Conservation (phyloP, 768 basidiomycete species). For the Gautieria morchelliformis region DNA sequence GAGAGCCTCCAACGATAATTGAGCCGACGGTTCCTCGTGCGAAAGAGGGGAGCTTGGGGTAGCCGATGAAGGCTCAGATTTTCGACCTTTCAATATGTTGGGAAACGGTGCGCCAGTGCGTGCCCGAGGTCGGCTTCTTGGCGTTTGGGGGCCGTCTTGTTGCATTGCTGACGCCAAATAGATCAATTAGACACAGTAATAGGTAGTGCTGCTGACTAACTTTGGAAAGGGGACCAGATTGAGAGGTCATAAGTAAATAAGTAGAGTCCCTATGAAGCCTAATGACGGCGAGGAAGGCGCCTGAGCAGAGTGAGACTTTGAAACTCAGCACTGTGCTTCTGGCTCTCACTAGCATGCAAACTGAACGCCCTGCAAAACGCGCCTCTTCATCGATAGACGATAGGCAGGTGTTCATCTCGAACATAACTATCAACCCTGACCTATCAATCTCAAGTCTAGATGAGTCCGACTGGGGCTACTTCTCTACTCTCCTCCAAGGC, state of each 20-base stretch:
- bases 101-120: conserved; percentile 4
- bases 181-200: too few species aligned
- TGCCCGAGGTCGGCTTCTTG: conserved; percentile 7
- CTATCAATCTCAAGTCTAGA: not conserved
- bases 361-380: not conserved
- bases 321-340: not conserved
- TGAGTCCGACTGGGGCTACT: not conserved
- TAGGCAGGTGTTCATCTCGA: not conserved
- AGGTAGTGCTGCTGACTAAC: too few species aligned
- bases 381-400: not conserved
- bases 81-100: not conserved
- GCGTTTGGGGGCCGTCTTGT: conserved; percentile 2
- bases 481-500: not conserved
- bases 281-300: too few species aligned
- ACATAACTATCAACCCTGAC: not conserved
- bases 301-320: not conserved
- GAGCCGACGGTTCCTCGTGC: not conserved
- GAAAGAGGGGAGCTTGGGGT: not conserved
- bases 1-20: conserved; percentile 31
- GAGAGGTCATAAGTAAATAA: too few species aligned
- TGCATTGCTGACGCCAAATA: too few species aligned
- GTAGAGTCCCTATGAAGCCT: too few species aligned
- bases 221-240: too few species aligned
- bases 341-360: not conserved
- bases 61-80: conserved; percentile 3